phyloP scores from a whole-genome alignment of 2,329 filamentous ascomycete genomes.

The Aspergillus pseudonomiae region DNA sequence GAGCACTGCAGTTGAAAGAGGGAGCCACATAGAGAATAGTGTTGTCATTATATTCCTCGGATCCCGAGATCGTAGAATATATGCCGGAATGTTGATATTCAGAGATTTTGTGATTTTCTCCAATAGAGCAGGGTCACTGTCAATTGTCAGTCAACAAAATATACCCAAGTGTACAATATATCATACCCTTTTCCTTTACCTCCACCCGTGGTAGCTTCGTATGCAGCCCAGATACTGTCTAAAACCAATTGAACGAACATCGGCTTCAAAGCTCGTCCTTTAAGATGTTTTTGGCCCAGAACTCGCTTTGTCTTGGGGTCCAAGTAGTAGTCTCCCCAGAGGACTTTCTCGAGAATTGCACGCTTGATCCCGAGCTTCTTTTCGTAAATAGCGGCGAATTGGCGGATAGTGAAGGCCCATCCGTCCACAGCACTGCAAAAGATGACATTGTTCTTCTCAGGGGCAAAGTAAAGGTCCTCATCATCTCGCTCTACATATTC shows the following conservation, averaged over 20 bases:
- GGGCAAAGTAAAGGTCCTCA: slow-evolving; percentile 96
- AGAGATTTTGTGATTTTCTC: slow-evolving; percentile 96
- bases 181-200: slow-evolving; percentile 77
- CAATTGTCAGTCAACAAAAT: slow-evolving; percentile 35
- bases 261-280: slow-evolving; percentile 86
- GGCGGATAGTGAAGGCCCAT: slow-evolving; percentile 97
- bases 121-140: slow-evolving; percentile 73
- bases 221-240: slow-evolving; percentile 94
- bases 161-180: slow-evolving; percentile 23
- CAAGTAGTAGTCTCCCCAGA: slow-evolving; percentile 96
- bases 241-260: slow-evolving; percentile 97
- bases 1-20: slow-evolving; percentile 85
- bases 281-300: slow-evolving; percentile 85
- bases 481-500: slow-evolving; percentile 90
- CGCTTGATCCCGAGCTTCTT: slow-evolving; percentile 96
- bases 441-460: slow-evolving; percentile 98
- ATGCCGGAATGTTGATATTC: slow-evolving; percentile 78
- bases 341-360: slow-evolving; percentile 81
- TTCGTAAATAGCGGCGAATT: slow-evolving; percentile 92
- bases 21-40: slow-evolving; percentile 87
- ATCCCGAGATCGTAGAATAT: slow-evolving; percentile 81
- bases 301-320: slow-evolving; percentile 97
- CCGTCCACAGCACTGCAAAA: slow-evolving; percentile 97
- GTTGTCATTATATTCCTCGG: slow-evolving; percentile 80
- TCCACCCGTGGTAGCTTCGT: slow-evolving; percentile 83